Conservation (phyloP, 2,329 filamentous ascomycete genomes). For the Pseudogymnoascus sp. region DNA sequence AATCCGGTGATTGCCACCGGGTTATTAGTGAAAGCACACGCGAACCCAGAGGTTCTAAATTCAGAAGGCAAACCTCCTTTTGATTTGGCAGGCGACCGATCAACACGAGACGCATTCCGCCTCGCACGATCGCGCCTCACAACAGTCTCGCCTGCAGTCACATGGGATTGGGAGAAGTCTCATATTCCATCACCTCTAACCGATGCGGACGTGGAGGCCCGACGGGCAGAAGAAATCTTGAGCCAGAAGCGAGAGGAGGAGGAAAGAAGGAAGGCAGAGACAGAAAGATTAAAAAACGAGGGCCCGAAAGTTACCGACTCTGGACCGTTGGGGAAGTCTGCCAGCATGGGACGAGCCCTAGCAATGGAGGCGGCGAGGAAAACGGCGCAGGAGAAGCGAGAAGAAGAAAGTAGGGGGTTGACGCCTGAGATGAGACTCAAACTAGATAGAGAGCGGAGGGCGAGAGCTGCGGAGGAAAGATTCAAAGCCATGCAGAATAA, state of each 20-base stretch:
- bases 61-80: constrained; percentile 77
- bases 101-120: constrained; percentile 85
- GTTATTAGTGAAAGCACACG: constrained; percentile 64
- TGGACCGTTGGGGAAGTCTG: constrained; percentile 28
- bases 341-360: constrained; percentile 42
- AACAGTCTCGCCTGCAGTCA: constrained; percentile 38
- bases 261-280: constrained; percentile 63
- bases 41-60: constrained; percentile 65
- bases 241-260: constrained; percentile 61
- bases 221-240: constrained; percentile 61
- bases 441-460: constrained; percentile 80
- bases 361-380: constrained; percentile 54
- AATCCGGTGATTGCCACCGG: constrained; percentile 68
- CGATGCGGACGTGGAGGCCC: constrained; percentile 60
- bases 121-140: constrained; percentile 77
- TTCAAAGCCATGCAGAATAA: constrained; percentile 55
- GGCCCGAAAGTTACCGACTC: constrained; percentile 47
- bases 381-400: constrained; percentile 70
- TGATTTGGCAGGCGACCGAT: constrained; percentile 75
- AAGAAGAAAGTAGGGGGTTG: constrained; percentile 76
- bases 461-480: constrained; percentile 84
- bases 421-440: constrained; percentile 79
- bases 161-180: constrained; percentile 71
- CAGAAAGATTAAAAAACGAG: constrained; percentile 62
- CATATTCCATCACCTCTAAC: constrained; percentile 64